Conservation (phyloP, 371 early-diverging fungal genomes). For the Mortierella sp. region DNA sequence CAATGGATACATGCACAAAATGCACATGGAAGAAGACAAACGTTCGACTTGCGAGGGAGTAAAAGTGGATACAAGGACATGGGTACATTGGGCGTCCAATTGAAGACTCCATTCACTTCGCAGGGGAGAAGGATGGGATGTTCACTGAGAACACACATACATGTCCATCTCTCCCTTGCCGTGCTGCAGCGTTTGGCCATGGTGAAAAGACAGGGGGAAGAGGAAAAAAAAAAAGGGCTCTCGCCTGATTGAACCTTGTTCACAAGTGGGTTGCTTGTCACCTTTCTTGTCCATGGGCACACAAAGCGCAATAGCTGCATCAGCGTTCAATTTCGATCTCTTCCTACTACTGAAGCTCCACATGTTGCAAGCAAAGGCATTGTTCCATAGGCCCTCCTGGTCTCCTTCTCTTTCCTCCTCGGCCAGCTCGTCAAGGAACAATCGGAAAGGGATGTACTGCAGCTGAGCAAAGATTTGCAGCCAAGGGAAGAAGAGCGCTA, state of each 20-base stretch:
- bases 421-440: neutral
- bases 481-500: neutral
- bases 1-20: too few relatives aligned
- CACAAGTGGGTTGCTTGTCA: neutral
- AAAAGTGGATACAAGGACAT: too few relatives aligned
- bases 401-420: neutral
- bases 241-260: constrained; percentile 3
- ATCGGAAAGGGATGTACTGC: neutral
- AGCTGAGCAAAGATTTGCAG: neutral
- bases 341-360: neutral
- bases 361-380: neutral
- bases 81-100: too few relatives aligned
- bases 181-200: neutral
- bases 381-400: neutral
- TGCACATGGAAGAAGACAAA: neutral
- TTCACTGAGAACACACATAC: too few relatives aligned
- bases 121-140: neutral
- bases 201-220: neutral
- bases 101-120: neutral
- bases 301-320: neutral
- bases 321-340: neutral
- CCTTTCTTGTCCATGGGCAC: neutral
- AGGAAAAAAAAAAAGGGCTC: neutral
- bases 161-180: too few relatives aligned
- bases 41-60: neutral